Evolutionary conservation across 2,329 filamentous ascomycete species (phyloP).

Genomic region (Scorias spongiosa): DNA sequence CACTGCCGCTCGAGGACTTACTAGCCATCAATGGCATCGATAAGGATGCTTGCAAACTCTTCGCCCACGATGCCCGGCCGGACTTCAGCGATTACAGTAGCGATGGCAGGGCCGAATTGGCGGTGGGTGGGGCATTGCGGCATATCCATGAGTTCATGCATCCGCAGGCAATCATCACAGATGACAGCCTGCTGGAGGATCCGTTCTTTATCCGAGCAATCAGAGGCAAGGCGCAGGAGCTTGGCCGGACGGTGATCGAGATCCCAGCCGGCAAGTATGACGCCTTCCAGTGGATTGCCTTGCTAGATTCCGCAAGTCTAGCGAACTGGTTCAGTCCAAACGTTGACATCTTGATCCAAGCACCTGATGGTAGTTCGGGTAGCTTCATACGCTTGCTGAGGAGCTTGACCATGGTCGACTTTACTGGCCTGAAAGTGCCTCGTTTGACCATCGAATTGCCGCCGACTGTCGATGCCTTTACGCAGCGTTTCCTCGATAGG

Average conservation of each 20-base stretch:
- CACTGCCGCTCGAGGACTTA: constrained; percentile 53
- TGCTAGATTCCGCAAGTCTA: constrained; percentile 58
- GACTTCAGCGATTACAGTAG: constrained; percentile 57
- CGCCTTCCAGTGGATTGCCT: constrained; percentile 60
- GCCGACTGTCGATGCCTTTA: constrained; percentile 47
- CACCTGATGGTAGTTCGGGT: constrained; percentile 53
- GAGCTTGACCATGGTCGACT: constrained; percentile 63
- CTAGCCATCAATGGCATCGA: constrained; percentile 67
- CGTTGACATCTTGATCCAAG: constrained; percentile 75
- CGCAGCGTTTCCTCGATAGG: constrained; percentile 44
- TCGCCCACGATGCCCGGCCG: constrained; percentile 59
- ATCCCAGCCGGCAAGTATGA: constrained; percentile 50
- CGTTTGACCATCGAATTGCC: constrained; percentile 78
- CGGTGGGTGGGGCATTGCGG: constrained; percentile 48
- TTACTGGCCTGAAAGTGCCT: constrained; percentile 51
- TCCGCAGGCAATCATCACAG: constrained; percentile 61
- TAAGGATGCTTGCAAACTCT: constrained; percentile 47
- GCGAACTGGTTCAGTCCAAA: constrained; percentile 61
- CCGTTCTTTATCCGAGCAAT: constrained; percentile 49
- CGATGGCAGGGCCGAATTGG: constrained; percentile 51
- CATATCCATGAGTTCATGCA: constrained; percentile 61
- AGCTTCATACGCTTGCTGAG: constrained; percentile 61
- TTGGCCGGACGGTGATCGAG: constrained; percentile 53
- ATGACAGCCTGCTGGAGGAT: constrained; percentile 53
- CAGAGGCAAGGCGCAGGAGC: constrained; percentile 36